Evolutionary conservation across 352 stramenopile species (phyloP).

Genomic region (Globisporangium viniferum): DNA sequence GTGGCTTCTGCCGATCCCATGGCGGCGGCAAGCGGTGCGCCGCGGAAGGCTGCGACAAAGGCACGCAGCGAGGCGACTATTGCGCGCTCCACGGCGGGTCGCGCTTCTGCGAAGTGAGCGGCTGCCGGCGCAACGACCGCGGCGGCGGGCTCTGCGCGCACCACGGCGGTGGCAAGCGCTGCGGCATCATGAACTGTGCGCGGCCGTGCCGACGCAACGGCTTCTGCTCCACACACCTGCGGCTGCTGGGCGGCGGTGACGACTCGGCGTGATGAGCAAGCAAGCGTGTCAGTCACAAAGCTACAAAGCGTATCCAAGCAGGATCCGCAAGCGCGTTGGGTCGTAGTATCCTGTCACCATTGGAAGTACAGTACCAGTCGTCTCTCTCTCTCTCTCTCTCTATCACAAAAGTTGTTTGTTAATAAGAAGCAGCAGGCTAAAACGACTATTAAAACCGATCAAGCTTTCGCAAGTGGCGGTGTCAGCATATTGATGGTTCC

Average conservation of each 20-base stretch:
- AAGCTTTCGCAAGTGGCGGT: no score
- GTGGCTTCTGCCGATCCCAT: slow-evolving; percentile 78
- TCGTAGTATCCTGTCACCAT: no score
- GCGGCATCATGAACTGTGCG: slow-evolving; percentile 49
- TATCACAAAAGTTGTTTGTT: no score
- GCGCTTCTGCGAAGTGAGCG: slow-evolving; percentile 71
- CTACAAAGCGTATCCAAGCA: no score
- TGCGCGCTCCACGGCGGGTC: slow-evolving; percentile 81
- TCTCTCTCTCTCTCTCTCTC: no score
- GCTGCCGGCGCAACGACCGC: slow-evolving; percentile 81
- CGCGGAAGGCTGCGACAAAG: slow-evolving; percentile 77
- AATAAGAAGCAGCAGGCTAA: no score
- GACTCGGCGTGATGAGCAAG: not conserved
- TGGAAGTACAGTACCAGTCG: no score
- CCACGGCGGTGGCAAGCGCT: slow-evolving; percentile 83
- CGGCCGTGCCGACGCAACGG: slow-evolving; percentile 77
- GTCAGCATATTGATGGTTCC: no score
- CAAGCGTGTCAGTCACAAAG: no score
- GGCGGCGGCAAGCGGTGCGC: slow-evolving; percentile 83
- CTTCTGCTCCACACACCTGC: slow-evolving; percentile 74
- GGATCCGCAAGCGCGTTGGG: no score
- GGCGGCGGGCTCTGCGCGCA: slow-evolving; percentile 67
- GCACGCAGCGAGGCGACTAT: slow-evolving; percentile 80
- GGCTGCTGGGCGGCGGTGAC: slow-evolving; percentile 2
- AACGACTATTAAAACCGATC: no score